Evolutionary conservation across 1,284 basidiomycete genomes (phyloP).

Genomic region (Volvariella volvacea): DNA sequence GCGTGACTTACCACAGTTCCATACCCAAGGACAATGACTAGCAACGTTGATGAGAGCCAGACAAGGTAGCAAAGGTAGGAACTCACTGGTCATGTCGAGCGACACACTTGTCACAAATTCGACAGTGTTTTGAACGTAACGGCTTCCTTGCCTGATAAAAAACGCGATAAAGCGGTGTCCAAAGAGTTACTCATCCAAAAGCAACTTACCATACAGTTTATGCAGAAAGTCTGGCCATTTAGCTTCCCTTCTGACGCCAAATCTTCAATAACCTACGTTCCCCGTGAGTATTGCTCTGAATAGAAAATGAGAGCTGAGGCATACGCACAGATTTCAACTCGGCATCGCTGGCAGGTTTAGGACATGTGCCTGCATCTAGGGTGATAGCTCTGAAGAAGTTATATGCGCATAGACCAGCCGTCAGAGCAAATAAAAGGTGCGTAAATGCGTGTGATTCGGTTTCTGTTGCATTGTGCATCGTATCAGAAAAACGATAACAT

Average conservation of each 20-base stretch:
- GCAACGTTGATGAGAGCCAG: conserved; percentile 6
- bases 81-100: conserved; percentile 88
- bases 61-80: neutral
- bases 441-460: conserved; percentile 70
- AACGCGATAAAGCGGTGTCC: too few relatives aligned
- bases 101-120: conserved; percentile 86
- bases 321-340: conserved; percentile 75
- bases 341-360: conserved; percentile 69
- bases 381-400: conserved; percentile 89
- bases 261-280: conserved; percentile 79
- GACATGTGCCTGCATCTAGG: conserved; percentile 88
- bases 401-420: conserved; percentile 70
- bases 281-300: neutral
- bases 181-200: too few relatives aligned
- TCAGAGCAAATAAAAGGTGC: conserved; percentile 72
- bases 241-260: conserved; percentile 82
- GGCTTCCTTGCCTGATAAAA: conserved; percentile 74
- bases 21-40: conserved; percentile 99
- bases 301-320: neutral
- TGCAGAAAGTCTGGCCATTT: conserved; percentile 95
- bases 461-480: too few relatives aligned
- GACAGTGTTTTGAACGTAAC: conserved; percentile 92
- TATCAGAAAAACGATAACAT: conserved; percentile 3
- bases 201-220: conserved; percentile 76
- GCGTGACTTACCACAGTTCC: conserved; percentile 81